A percentile compares a stretch with the other conserved stretches of the same genome.
Evolutionary conservation across 352 stramenopile genomes (phyloP).

Genomic region (Saprolegnia parasitica): DNA sequence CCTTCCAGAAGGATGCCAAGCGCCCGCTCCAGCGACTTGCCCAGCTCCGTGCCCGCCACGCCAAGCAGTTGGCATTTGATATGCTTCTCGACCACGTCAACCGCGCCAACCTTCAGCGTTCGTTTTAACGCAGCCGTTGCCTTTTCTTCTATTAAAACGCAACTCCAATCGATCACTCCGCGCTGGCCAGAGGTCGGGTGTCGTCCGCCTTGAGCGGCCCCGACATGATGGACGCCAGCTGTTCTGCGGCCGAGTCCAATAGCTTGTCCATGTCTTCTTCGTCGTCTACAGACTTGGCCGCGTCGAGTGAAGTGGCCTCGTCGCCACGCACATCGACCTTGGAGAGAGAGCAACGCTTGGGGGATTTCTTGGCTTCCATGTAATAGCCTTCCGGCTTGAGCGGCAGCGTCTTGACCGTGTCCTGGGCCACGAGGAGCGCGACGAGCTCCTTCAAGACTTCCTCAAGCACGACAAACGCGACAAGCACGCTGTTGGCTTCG

Average conservation of each 20-base stretch:
- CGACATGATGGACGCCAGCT: conserved; percentile 20
- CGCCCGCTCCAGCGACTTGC: background rate
- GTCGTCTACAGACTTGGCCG: background rate
- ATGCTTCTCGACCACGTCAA: conserved; percentile 2
- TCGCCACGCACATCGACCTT: background rate
- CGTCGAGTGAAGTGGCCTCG: background rate
- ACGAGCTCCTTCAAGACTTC: conserved; percentile 84
- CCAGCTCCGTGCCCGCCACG: background rate
- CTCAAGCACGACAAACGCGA: conserved; percentile 73
- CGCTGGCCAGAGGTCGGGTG: background rate
- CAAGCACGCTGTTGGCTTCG: conserved; percentile 63
- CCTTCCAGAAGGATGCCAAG: conserved; percentile 25
- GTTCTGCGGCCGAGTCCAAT: conserved; percentile 10
- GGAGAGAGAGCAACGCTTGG: background rate
- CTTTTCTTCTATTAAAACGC: background rate
- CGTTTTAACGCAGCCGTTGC: background rate
- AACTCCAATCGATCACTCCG: background rate
- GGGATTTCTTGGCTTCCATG: conserved; percentile 34
- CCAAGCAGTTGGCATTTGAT: conserved; percentile 18
- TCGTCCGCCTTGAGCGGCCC: background rate
- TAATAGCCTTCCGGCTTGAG: conserved; percentile 82
- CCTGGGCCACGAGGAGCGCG: conserved; percentile 69
- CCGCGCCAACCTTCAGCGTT: background rate
- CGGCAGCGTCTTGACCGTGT: conserved; percentile 63
- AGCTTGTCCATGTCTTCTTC: conserved; percentile 21